These are phyloP conservation scores for Apophysomyces elegans DNA, from an alignment of 371 early-diverging fungal genomes.

Conservation along the genomic window DNA sequence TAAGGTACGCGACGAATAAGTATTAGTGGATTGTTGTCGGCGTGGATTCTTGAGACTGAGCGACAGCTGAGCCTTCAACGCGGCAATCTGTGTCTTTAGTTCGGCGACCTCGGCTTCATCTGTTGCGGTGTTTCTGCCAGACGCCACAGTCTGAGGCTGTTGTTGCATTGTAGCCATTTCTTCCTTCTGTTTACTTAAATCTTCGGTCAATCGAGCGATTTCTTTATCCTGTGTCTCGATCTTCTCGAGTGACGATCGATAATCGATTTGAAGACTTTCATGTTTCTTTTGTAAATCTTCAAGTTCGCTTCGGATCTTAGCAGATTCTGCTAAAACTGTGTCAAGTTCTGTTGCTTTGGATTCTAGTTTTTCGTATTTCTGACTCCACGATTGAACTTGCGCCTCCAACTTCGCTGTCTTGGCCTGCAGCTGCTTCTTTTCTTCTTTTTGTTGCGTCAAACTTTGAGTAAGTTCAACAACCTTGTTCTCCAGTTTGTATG, in stretches of 20 bases:
- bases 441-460: constrained; percentile 72
- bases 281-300: constrained; percentile 57
- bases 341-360: constrained; percentile 55
- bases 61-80: constrained; percentile 56
- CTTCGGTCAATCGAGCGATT: constrained; percentile 63
- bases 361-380: constrained; percentile 68
- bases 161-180: constrained; percentile 73
- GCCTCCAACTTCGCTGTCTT: constrained; percentile 65
- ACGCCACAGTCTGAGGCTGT: constrained; percentile 18
- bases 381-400: constrained; percentile 70
- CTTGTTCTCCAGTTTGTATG: constrained; percentile 93
- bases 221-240: constrained; percentile 70
- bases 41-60: constrained; percentile 45
- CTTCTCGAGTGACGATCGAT: constrained; percentile 57
- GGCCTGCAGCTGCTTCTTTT: constrained; percentile 62
- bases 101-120: constrained; percentile 47
- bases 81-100: constrained; percentile 55
- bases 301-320: constrained; percentile 62
- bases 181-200: constrained; percentile 65
- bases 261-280: constrained; percentile 51
- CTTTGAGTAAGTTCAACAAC: constrained; percentile 93
- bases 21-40: constrained; percentile 43
- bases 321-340: constrained; percentile 51
- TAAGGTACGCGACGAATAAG: constrained; percentile 36
- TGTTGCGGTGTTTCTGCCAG: constrained; percentile 2